Conservation (phyloP, 2,329 filamentous ascomycete genomes). For the Fusarium sp. region DNA sequence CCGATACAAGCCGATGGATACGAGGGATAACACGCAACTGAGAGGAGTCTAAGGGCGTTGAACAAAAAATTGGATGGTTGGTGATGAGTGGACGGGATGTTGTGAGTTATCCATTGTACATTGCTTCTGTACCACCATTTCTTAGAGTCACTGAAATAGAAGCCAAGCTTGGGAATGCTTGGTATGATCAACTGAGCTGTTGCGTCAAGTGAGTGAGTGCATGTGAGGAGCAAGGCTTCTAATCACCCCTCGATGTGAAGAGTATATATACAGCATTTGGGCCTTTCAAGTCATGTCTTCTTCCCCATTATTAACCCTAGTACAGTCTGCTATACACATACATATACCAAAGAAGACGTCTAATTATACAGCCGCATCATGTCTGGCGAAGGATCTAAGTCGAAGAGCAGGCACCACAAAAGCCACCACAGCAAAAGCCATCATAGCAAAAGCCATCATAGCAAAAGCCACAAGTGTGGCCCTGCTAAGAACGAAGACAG, state of each 20-base stretch:
- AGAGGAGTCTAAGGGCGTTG: constrained; percentile 53
- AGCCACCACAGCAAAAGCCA: too few relatives aligned
- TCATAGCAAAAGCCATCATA: constrained; percentile 3
- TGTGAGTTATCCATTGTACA: constrained; percentile 45
- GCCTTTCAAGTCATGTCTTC: neutral
- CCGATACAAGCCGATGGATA: constrained; percentile 64
- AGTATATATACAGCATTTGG: constrained; percentile 14
- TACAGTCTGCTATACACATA: neutral
- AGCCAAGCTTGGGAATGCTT: constrained; percentile 39
- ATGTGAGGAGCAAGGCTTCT: constrained; percentile 11
- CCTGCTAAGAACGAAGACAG: neutral
- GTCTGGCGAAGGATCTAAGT: constrained; percentile 1
- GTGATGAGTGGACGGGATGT: constrained; percentile 28
- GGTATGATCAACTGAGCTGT: constrained; percentile 29
- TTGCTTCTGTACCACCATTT: constrained; percentile 50
- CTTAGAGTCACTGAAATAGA: constrained; percentile 47
- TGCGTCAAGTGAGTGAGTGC: constrained; percentile 14
- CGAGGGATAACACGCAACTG: constrained; percentile 60
- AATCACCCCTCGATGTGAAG: constrained; percentile 14
- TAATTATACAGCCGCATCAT: neutral
- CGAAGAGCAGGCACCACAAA: constrained; percentile 14
- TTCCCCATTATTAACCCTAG: neutral
- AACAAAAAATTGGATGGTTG: constrained; percentile 21
- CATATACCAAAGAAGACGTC: neutral
- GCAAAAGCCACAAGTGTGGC: neutral